Base-by-base conservation (phyloP, 805 yeast species). In the Metschnikowia gruessii region DNA sequence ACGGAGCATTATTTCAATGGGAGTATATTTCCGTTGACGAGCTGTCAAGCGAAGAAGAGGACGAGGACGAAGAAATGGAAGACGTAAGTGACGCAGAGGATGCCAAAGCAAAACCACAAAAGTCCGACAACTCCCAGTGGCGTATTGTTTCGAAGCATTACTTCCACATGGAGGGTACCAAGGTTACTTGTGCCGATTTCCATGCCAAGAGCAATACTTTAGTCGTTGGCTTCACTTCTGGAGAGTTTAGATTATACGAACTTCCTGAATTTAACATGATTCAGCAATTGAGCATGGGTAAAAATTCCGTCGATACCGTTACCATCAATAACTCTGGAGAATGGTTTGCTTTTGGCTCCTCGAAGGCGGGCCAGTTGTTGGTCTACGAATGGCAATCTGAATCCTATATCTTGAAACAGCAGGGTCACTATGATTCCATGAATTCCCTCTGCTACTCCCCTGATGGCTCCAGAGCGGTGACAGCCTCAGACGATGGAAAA, bases 351-450 rank as follows among this genome's bases (percentile, higher is more conserved):
- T 87, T 94, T 65, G 99, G 99, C 4, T 90, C 97, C 0, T 69
- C 89, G 29, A 83, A 82, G 60, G 66, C 87, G 24, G 99, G 99
- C n/a, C 99, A 94, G 68, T 70, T 94, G 49, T 69, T 94, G 47
- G 99, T 94, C 0, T 94, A 95, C 74, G 99, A 94, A 74, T 94
- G 99, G 99, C 97, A 94, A 69, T 87, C 96, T 4, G 99, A 94
- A 64, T 87, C 97, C 0, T 94, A 92, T 62, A 85, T 94, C 39
- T 72, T 94, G 54, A 91, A 92, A 62, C 99, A 94, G 63, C 99
- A 94, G 67, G 97, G 98, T 19, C 99, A 94, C 67, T 92, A 87
- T 61, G 99, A 94, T 64, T 75, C 96, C 0, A 80, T 90, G 64
- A 92, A 89, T 60, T 76, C 89, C 13, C 62, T 94, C 37, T 80